phyloP scores from a whole-genome alignment of 768 basidiomycete species.

The Boletellus ananiceps region DNA sequence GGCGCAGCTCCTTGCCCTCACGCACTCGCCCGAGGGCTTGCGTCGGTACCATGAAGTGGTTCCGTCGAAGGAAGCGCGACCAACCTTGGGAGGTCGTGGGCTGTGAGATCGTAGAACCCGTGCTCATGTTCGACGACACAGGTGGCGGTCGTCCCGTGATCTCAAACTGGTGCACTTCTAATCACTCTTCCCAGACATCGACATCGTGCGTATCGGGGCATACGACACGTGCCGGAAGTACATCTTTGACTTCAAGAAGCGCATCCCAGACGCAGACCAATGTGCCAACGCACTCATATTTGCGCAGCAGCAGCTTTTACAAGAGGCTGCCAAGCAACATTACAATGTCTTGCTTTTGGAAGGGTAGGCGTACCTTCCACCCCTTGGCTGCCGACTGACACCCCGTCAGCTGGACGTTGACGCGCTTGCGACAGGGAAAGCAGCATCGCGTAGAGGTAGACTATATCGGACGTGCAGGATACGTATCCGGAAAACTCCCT shows the following conservation, averaged over 20 bases:
- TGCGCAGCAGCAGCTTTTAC: conserved; percentile 59
- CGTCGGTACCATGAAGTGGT: conserved; percentile 31
- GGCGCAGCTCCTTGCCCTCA: conserved; percentile 14
- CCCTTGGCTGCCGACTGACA: not conserved
- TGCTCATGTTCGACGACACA: conserved; percentile 56
- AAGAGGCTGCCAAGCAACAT: conserved; percentile 48
- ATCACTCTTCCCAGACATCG: conserved; percentile 43
- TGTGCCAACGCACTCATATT: conserved; percentile 53
- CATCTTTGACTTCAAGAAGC: conserved; percentile 53
- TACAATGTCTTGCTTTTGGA: conserved; percentile 65
- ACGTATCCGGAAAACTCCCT: conserved; percentile 45
- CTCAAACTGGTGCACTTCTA: conserved; percentile 3
- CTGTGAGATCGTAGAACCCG: conserved; percentile 57
- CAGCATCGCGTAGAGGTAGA: conserved; percentile 62
- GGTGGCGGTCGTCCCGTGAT: conserved; percentile 40
- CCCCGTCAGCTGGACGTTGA: conserved; percentile 57
- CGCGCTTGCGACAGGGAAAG: conserved; percentile 58
- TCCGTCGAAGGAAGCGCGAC: conserved; percentile 51
- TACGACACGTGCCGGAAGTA: conserved; percentile 56
- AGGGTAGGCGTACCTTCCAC: conserved; percentile 42
- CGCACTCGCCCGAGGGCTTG: conserved; percentile 16
- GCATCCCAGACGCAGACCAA: conserved; percentile 40
- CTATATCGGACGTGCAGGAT: conserved; percentile 66
- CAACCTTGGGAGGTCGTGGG: conserved; percentile 77
- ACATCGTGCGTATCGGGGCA: conserved; percentile 52